Percentiles rank a stretch among this genome's conserved stretches.
Conservation (phyloP, 169 alveolate species). For the Cryptosporidium felis region DNA sequence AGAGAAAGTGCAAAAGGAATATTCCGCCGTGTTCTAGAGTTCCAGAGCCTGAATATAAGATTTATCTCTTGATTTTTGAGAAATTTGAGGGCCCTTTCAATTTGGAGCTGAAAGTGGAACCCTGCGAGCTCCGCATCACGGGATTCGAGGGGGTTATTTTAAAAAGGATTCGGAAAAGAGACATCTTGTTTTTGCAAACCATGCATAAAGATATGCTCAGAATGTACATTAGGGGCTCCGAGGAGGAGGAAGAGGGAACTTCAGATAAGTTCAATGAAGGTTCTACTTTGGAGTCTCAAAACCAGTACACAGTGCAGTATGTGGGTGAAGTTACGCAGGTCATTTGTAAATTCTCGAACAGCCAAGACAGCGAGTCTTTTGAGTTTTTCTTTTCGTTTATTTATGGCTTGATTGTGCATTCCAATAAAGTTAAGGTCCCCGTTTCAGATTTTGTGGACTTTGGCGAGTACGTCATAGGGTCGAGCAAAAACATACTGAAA, state of each 20-base stretch:
- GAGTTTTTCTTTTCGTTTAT: constrained; percentile 35
- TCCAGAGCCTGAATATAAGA: constrained; percentile 37
- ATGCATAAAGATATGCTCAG: neutral
- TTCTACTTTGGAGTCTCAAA: too few species aligned
- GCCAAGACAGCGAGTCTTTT: constrained; percentile 44
- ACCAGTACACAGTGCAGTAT: constrained; percentile 2
- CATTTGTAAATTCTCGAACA: constrained; percentile 6
- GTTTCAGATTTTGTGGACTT: constrained; percentile 39
- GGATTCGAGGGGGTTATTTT: constrained; percentile 36
- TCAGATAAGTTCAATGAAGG: neutral
- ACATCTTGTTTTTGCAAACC: constrained; percentile 44
- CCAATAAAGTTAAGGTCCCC: constrained; percentile 47
- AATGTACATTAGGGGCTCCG: neutral
- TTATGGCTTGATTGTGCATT: constrained; percentile 27
- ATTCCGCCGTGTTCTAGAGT: constrained; percentile 54
- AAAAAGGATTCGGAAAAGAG: constrained; percentile 26
- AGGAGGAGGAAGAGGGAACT: neutral
- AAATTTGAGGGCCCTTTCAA: constrained; percentile 53
- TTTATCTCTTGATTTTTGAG: constrained; percentile 1
- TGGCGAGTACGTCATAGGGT: constrained; percentile 38
- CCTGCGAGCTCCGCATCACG: constrained; percentile 9
- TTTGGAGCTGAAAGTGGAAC: constrained; percentile 4
- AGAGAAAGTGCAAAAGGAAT: constrained; percentile 3
- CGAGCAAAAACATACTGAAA: constrained; percentile 25
- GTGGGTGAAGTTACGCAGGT: constrained; percentile 17